A percentile compares a stretch with the other conserved stretches of the same genome.
Evolutionary conservation across 2,329 filamentous ascomycete genomes (phyloP).

Genomic region (Cercospora sp.): DNA sequence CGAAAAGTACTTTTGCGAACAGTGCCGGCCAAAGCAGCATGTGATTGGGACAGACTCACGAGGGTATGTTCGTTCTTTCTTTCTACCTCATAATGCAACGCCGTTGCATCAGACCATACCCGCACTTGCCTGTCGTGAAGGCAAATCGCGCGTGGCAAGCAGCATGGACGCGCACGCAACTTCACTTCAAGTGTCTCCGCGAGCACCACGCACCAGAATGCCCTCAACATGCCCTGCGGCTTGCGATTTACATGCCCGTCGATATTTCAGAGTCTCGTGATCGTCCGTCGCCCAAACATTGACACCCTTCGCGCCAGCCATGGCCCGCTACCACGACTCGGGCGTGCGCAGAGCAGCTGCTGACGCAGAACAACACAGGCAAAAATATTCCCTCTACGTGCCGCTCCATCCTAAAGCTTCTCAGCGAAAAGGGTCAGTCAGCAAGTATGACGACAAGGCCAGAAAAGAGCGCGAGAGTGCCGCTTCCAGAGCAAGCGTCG

Average conservation of each 20-base stretch:
- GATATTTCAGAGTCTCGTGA: neutral
- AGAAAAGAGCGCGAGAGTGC: constrained; percentile 58
- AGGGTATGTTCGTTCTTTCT: constrained; percentile 66
- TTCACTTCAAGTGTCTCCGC: neutral
- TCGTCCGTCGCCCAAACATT: neutral
- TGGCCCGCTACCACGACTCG: constrained; percentile 35
- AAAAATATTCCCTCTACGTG: constrained; percentile 64
- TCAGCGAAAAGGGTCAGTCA: constrained; percentile 64
- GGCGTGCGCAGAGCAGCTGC: constrained; percentile 31
- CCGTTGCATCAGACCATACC: constrained; percentile 8
- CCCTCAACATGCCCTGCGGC: neutral
- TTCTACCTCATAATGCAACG: neutral
- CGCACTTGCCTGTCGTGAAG: neutral
- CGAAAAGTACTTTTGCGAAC: constrained; percentile 97
- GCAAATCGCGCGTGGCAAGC: neutral
- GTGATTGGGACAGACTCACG: constrained; percentile 76
- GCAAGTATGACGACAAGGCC: constrained; percentile 62
- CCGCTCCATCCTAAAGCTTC: constrained; percentile 55
- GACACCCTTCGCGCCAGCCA: constrained; percentile 4
- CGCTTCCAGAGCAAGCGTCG: constrained; percentile 53
- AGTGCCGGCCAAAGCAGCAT: constrained; percentile 89
- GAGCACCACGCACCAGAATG: constrained; percentile 7
- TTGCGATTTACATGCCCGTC: neutral
- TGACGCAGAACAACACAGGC: constrained; percentile 47
- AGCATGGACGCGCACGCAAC: neutral